These are phyloP conservation scores for Leptographium lundbergii DNA, from an alignment of 2,329 filamentous ascomycete genomes.

Conservation along the genomic window DNA sequence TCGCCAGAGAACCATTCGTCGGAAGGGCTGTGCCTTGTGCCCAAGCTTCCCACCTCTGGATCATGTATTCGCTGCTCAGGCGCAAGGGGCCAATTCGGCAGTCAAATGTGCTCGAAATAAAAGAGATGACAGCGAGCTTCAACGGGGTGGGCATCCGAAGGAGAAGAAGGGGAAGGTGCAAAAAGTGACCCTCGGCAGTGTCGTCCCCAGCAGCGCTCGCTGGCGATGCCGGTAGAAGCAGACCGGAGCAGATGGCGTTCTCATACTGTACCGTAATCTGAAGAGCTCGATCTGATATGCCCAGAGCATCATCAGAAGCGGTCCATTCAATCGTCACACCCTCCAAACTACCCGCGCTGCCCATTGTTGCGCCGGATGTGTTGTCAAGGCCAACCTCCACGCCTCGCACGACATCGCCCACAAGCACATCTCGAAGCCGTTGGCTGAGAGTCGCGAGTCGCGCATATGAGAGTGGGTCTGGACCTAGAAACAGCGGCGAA, in stretches of 20 bases:
- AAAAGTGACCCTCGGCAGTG: slow-evolving; percentile 21
- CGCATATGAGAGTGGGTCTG: slow-evolving; percentile 21
- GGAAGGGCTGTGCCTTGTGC: slow-evolving; percentile 25
- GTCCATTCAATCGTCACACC: slow-evolving; percentile 37
- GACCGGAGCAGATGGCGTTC: slow-evolving; percentile 34
- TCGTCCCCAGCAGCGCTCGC: neutral
- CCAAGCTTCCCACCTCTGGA: slow-evolving; percentile 40
- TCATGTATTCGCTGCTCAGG: slow-evolving; percentile 36
- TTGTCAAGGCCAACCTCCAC: slow-evolving; percentile 36
- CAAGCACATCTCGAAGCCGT: slow-evolving; percentile 39
- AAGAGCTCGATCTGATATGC: slow-evolving; percentile 20
- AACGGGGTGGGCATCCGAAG: slow-evolving; percentile 42
- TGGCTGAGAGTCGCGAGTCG: slow-evolving; percentile 32
- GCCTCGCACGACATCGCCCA: slow-evolving; percentile 47
- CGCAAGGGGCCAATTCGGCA: slow-evolving; percentile 38
- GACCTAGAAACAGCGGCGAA: slow-evolving; percentile 38
- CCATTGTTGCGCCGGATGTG: slow-evolving; percentile 19
- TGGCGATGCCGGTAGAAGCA: slow-evolving; percentile 30
- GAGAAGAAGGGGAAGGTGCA: slow-evolving; percentile 38
- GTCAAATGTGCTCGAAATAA: slow-evolving; percentile 41
- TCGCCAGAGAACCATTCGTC: slow-evolving; percentile 20
- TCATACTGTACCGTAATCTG: slow-evolving; percentile 39
- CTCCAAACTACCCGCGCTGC: slow-evolving; percentile 30
- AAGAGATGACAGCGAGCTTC: slow-evolving; percentile 35
- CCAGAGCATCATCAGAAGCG: slow-evolving; percentile 16